These are phyloP conservation scores for Solanum sejunctum DNA, from an alignment of 257 asterid species.

Conservation along the genomic window DNA sequence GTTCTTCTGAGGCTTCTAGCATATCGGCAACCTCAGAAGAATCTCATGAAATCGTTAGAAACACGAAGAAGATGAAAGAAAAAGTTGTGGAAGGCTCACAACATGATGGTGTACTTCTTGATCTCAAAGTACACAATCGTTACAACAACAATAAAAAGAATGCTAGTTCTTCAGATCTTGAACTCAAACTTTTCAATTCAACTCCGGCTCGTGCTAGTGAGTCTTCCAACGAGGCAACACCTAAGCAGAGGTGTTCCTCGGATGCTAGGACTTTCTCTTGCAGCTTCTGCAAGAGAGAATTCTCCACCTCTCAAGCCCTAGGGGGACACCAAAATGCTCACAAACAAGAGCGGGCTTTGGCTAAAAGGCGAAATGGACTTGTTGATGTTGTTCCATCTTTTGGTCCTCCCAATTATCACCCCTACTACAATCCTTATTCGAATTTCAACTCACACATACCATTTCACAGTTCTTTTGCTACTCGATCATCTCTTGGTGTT, in stretches of 20 bases:
- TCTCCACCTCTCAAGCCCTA: conserved; percentile 61
- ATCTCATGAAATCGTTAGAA: background rate
- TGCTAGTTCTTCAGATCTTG: conserved; percentile 7
- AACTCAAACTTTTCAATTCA: conserved; percentile 29
- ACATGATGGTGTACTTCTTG: conserved; percentile 10
- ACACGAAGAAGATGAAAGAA: conserved; percentile 2
- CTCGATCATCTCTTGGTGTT: conserved; percentile 23
- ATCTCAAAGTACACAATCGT: conserved; percentile 23
- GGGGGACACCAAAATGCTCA: conserved; percentile 85
- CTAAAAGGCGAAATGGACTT: conserved; percentile 33
- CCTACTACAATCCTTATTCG: conserved; percentile 22
- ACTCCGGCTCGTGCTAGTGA: background rate
- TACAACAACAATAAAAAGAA: background rate
- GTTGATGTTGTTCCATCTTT: conserved; percentile 18
- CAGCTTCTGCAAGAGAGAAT: conserved; percentile 44
- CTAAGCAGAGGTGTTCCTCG: background rate
- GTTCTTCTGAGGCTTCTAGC: conserved; percentile 37
- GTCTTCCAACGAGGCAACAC: conserved; percentile 12
- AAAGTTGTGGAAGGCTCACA: conserved; percentile 3
- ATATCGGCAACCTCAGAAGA: conserved; percentile 39
- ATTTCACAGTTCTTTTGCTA: conserved; percentile 9
- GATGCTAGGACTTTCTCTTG: conserved; percentile 41
- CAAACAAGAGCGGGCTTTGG: conserved; percentile 50
- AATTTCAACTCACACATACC: conserved; percentile 20
- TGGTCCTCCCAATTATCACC: conserved; percentile 19